Evolutionary conservation across 371 early-diverging fungal genomes (phyloP), one percentile per base, ranked within the genome.

Genomic region (Capillidium rhysosporum): DNA sequence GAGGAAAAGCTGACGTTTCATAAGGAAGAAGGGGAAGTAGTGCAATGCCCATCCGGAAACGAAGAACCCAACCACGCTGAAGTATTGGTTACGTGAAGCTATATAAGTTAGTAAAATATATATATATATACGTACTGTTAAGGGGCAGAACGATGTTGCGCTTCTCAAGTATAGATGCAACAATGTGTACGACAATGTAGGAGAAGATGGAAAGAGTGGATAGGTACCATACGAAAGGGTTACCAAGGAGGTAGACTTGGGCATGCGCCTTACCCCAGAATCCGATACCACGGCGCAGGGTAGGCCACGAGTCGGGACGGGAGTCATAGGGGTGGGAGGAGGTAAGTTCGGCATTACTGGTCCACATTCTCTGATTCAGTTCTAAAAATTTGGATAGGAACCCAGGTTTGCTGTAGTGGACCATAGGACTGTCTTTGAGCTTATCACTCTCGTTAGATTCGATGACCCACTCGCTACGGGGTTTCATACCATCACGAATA

Each of bases 201-300:
- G 75, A 56, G 2, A 73, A 62, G 1, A 84, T 63, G n/a, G 80
- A 72, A 1, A 75, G 65, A 39, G 83, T 74, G 7, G 83, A 68
- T 14, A 75, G 41, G 82, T 92, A 95, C 81, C 92, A 99, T 5
- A 85, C 64, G 38, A 91, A 43, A 10, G 98, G 96, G 63, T 98
- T 98, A n/a, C 98, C 98, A 24, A 99, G 61, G 52, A 98, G 72
- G 59, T 97, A 93, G 59, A 99, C 80, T 52, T 86, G 84, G 16
- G 62, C 57, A 21, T 66, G 61, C 7, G 69, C 67, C 28, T 63
- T 60, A 18, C 72, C 78, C 94, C 94, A 96, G 69, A 89, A 92
- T 1, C 79, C 76, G 59, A 95, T 89, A 1, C 92, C 92, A 26
- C 88, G 75, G 38, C 72, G 67, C 48, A 93, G 67, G 58, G 84